phyloP scores from a whole-genome alignment of 1,284 basidiomycete genomes.

The Trichosporon inkin region DNA sequence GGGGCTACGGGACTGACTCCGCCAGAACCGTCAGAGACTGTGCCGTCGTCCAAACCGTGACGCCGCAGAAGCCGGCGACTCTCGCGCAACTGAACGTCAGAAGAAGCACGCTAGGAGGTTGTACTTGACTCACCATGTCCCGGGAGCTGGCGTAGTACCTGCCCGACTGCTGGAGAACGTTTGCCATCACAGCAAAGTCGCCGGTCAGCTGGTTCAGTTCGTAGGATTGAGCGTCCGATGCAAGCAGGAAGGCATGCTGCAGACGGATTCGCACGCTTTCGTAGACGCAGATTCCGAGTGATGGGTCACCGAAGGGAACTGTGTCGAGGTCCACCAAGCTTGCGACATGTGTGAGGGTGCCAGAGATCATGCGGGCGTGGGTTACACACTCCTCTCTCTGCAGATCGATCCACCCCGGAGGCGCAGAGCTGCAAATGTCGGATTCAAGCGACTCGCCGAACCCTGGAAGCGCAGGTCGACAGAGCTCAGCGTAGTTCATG shows the following conservation, averaged over 20 bases:
- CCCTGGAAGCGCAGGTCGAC: slow-evolving; percentile 22
- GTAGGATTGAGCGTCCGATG: slow-evolving; percentile 10
- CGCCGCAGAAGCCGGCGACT: slow-evolving; percentile 21
- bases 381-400: slow-evolving; percentile 16
- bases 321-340: slow-evolving; percentile 21
- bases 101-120: neutral
- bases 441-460: slow-evolving; percentile 19
- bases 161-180: slow-evolving; percentile 12
- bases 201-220: slow-evolving; percentile 18
- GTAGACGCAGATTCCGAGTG: slow-evolving; percentile 25
- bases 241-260: slow-evolving; percentile 22
- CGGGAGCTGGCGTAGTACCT: neutral
- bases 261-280: slow-evolving; percentile 22
- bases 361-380: slow-evolving; percentile 17
- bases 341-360: slow-evolving; percentile 15
- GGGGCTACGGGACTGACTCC: slow-evolving; percentile 13
- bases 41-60: slow-evolving; percentile 18
- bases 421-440: slow-evolving; percentile 12
- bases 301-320: slow-evolving; percentile 19
- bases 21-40: slow-evolving; percentile 15
- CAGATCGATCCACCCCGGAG: slow-evolving; percentile 19
- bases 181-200: slow-evolving; percentile 18
- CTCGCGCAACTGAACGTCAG: slow-evolving; percentile 17
- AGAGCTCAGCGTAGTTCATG: slow-evolving; percentile 21
- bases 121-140: neutral